Evolutionary conservation across 352 stramenopile species (phyloP), one percentile per base, ranked within the genome.

Genomic region (Globisporangium barbulae): DNA sequence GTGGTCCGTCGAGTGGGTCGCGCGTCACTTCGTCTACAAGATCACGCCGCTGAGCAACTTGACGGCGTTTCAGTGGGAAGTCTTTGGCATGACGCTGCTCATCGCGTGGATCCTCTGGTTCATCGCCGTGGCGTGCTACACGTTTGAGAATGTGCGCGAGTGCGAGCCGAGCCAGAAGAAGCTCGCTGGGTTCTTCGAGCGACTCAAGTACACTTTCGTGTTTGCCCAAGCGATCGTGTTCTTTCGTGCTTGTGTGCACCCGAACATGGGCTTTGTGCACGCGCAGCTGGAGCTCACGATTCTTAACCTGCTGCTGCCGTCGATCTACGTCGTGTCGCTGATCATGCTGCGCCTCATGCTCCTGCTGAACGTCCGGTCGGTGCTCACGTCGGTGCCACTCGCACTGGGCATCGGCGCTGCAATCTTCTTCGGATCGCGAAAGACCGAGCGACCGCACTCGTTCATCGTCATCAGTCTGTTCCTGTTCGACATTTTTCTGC

Each of bases 241-340:
- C 53, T 66, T 85, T 31, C 78, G 86, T 33, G 86, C 86, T 3
- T 93, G 83, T 44, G 47, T 95, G 30, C 86, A 93, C 67, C 86
- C 86, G 12, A 73, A 77, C 47, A 95, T 95, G 86, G 86, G 86
- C 1, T 95, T 95, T 49, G 86, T 95, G 28, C 86, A 95, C 53
- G 86, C 86, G 19, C 86, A 95, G 61, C 76, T 95, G 15, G 86
- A 95, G 69, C 81, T 95, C 35, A 95, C 86, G 8, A 95, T 95
- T 60, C 93, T 95, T 74, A 95, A 95, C 65, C 64, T 95, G 54
- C 69, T 95, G 37, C 71, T 95, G 21, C 86, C 86, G 33, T 90
- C 86, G 15, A 92, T 95, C 65, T 95, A 95, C 65, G 86, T 95
- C 10, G 74, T 95, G 15, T 92, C 84, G 50, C 77, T 95, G 21